Evolutionary conservation across 1,139 yeast genomes (phyloP).

Genomic region (Kodamaea anthophila): DNA sequence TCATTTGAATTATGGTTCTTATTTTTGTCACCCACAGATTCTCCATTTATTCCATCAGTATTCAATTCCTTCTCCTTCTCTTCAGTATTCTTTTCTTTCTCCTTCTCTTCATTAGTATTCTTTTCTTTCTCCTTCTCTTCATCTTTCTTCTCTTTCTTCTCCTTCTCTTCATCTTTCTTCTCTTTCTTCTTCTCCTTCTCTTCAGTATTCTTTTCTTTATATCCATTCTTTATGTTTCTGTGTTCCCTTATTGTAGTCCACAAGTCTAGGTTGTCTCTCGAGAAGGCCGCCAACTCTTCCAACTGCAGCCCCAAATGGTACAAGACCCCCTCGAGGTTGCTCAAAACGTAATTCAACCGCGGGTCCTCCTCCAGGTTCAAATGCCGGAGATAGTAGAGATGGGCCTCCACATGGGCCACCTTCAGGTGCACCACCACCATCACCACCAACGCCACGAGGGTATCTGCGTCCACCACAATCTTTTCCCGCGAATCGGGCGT

Average conservation of each 20-base stretch:
- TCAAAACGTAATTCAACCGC: conserved; percentile 42
- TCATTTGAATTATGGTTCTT: too few relatives aligned
- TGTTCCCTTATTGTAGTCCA: conserved; percentile 51
- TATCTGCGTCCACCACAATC: conserved; percentile 68
- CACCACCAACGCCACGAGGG: conserved; percentile 64
- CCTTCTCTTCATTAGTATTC: neutral
- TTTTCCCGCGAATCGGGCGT: conserved; percentile 10
- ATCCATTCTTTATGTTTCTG: conserved; percentile 21
- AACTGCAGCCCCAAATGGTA: conserved; percentile 47
- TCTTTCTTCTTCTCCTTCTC: conserved; percentile 10
- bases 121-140: neutral
- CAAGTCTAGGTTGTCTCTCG: conserved; percentile 45
- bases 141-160: neutral
- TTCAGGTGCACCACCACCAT: conserved; percentile 65
- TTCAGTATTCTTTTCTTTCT: neutral
- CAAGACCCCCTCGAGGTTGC: conserved; percentile 80
- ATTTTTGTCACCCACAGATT: too few relatives aligned
- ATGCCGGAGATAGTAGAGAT: conserved; percentile 56
- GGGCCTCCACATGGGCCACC: conserved; percentile 54
- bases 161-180: conserved; percentile 5
- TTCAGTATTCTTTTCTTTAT: conserved; percentile 17
- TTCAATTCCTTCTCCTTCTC: neutral
- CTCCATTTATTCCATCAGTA: too few relatives aligned
- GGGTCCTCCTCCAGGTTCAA: conserved; percentile 43
- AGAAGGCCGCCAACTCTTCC: conserved; percentile 34